Evolutionary conservation across 805 yeast species (phyloP).

Genomic region (Limtongozyma cylindracea): DNA sequence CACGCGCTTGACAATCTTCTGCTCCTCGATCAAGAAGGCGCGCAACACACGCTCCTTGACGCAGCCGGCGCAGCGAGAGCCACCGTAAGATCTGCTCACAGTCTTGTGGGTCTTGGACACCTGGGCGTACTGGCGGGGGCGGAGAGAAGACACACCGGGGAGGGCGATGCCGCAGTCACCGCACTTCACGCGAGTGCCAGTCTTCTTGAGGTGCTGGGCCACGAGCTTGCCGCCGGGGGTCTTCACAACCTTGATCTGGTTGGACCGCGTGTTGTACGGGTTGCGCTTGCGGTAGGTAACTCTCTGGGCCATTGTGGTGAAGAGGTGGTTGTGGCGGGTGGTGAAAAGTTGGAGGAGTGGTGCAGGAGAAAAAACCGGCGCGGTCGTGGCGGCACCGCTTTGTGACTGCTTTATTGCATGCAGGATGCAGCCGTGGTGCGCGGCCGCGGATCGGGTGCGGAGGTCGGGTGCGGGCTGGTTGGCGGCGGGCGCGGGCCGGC

Average conservation of each 20-base stretch:
- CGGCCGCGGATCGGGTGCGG: too few species aligned
- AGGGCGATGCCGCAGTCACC: slow-evolving; percentile 71
- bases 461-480: too few species aligned
- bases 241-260: slow-evolving; percentile 64
- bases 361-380: too few species aligned
- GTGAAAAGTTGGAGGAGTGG: too few species aligned
- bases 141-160: slow-evolving; percentile 76
- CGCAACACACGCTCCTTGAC: slow-evolving; percentile 98
- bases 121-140: slow-evolving; percentile 96
- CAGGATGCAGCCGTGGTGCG: too few species aligned
- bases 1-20: slow-evolving; percentile 98
- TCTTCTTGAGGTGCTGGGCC: slow-evolving; percentile 93
- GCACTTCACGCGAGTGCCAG: slow-evolving; percentile 69
- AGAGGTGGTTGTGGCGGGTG: too few species aligned
- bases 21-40: slow-evolving; percentile 99
- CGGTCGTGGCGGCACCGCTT: too few species aligned
- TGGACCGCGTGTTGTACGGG: not conserved
- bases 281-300: slow-evolving; percentile 74
- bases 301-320: slow-evolving; percentile 92
- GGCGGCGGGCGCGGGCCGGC: too few species aligned
- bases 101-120: slow-evolving; percentile 93
- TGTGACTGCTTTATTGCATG: too few species aligned
- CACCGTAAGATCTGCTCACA: slow-evolving; percentile 99
- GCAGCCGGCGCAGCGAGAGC: slow-evolving; percentile 94
- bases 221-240: slow-evolving; percentile 99